Percentiles rank a stretch among this genome's conserved stretches.
phyloP scores from a whole-genome alignment of 1,284 basidiomycete genomes.

The Xerocomus amazonicus region DNA sequence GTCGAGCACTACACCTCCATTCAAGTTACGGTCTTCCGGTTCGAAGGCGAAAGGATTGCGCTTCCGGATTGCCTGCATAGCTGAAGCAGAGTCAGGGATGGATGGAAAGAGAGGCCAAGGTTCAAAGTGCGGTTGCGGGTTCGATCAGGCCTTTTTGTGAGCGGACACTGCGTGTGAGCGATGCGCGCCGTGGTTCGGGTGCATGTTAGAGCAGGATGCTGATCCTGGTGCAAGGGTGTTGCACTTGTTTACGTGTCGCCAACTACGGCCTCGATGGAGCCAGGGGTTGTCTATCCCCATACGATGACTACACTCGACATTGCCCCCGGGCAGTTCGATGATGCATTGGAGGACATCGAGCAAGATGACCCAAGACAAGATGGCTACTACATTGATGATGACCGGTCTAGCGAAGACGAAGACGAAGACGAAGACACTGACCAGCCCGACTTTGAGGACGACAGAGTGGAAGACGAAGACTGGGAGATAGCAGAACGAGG shows the following conservation, averaged over 20 bases:
- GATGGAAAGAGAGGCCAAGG: not conserved
- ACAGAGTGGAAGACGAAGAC: constrained; percentile 82
- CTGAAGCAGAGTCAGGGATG: too few species aligned
- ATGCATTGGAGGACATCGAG: constrained; percentile 32
- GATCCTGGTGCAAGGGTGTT: constrained; percentile 13
- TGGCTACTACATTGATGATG: constrained; percentile 49
- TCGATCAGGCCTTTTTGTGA: constrained; percentile 14
- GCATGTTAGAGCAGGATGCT: too few species aligned
- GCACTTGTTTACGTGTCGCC: constrained; percentile 20
- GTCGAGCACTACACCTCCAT: constrained; percentile 40
- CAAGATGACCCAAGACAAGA: constrained; percentile 31
- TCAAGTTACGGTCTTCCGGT: constrained; percentile 26
- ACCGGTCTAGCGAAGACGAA: constrained; percentile 36
- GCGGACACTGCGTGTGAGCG: too few species aligned
- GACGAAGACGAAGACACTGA: constrained; percentile 40
- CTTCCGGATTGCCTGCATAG: constrained; percentile 38
- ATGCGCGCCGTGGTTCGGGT: too few species aligned
- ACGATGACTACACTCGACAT: constrained; percentile 26
- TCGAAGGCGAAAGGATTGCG: constrained; percentile 42
- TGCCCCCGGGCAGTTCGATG: constrained; percentile 51
- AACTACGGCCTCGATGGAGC: not conserved
- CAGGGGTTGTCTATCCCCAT: constrained; percentile 18
- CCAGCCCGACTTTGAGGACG: constrained; percentile 45
- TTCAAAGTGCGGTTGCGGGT: constrained; percentile 1
- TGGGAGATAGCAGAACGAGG: constrained; percentile 86